Evolutionary conservation across 208 protist genomes (phyloP).

Genomic region (Leishmania mexicana): DNA sequence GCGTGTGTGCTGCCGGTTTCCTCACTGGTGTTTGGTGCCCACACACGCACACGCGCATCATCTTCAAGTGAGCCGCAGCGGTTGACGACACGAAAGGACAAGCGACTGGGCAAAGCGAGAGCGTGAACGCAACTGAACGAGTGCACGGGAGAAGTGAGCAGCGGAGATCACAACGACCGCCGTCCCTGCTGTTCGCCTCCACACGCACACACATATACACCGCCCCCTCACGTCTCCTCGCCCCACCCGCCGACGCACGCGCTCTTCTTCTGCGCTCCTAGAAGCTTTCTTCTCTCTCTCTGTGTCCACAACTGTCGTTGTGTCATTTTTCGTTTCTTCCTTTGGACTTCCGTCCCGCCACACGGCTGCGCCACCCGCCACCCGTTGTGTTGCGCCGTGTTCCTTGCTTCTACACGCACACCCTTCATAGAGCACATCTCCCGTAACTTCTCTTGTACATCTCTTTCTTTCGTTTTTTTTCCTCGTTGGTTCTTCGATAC

Average conservation of each 20-base stretch:
- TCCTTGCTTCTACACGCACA: conserved; percentile 1
- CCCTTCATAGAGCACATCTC: conserved; percentile 1
- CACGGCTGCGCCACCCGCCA: no score
- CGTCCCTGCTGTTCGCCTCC: not conserved
- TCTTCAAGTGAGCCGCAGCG: not conserved
- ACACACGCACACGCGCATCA: not conserved
- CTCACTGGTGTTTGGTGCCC: not conserved
- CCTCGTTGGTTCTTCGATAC: not conserved
- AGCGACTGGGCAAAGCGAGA: not conserved
- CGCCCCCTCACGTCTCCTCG: not conserved
- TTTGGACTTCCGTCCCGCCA: no score
- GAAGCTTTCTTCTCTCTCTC: not conserved
- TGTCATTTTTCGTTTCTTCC: not conserved
- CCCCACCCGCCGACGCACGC: not conserved
- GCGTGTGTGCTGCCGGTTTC: not conserved
- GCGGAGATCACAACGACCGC: not conserved
- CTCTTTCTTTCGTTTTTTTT: not conserved
- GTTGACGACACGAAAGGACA: not conserved
- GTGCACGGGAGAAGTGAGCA: not conserved
- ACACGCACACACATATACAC: no score
- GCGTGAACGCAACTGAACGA: not conserved
- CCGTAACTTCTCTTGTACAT: not conserved
- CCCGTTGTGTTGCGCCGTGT: not conserved
- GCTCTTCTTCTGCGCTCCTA: not conserved
- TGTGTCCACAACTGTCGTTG: not conserved